Percentiles rank a stretch among this genome's conserved stretches.
These are phyloP conservation scores for Rhizopus sp. DNA, from an alignment of 371 early-diverging fungal species.

Conservation along the genomic window DNA sequence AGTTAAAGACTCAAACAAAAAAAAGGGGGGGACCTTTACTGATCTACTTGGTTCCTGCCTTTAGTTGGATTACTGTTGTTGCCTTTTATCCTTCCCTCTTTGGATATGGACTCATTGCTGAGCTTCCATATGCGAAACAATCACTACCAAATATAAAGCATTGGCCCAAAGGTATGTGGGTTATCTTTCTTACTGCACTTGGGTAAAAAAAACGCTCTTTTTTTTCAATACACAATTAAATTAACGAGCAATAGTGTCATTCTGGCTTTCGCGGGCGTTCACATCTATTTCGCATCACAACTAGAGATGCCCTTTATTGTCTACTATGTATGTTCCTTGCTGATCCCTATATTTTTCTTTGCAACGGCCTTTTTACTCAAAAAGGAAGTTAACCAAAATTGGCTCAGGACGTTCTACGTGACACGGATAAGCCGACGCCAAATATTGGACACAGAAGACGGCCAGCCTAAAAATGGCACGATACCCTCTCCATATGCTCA, in stretches of 20 bases:
- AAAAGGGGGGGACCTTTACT: not conserved
- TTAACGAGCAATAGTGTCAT: conserved; percentile 36
- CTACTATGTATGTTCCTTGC: conserved; percentile 60
- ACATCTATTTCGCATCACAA: conserved; percentile 55
- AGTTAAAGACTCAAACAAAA: conserved; percentile 3
- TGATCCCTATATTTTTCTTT: conserved; percentile 57
- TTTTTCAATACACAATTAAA: not conserved
- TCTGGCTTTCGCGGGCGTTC: conserved; percentile 60
- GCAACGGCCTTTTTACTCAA: conserved; percentile 33
- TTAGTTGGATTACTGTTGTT: conserved; percentile 70
- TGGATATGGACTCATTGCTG: conserved; percentile 66
- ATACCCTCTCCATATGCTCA: conserved; percentile 19
- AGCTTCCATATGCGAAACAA: conserved; percentile 71
- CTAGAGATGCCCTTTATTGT: conserved; percentile 43
- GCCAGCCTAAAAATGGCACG: conserved; percentile 5
- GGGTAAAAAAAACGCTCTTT: conserved; percentile 25
- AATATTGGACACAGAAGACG: conserved; percentile 1
- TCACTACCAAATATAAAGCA: conserved; percentile 68
- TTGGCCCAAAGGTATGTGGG: conserved; percentile 76
- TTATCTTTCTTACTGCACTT: conserved; percentile 60
- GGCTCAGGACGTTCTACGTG: conserved; percentile 25
- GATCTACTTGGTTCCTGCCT: not conserved
- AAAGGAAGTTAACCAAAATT: conserved; percentile 52
- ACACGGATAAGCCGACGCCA: not conserved
- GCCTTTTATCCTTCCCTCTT: conserved; percentile 77